Evolutionary conservation across 1,284 basidiomycete genomes (phyloP), one percentile per base, ranked within the genome.

Genomic region (Trichosporon inkin): DNA sequence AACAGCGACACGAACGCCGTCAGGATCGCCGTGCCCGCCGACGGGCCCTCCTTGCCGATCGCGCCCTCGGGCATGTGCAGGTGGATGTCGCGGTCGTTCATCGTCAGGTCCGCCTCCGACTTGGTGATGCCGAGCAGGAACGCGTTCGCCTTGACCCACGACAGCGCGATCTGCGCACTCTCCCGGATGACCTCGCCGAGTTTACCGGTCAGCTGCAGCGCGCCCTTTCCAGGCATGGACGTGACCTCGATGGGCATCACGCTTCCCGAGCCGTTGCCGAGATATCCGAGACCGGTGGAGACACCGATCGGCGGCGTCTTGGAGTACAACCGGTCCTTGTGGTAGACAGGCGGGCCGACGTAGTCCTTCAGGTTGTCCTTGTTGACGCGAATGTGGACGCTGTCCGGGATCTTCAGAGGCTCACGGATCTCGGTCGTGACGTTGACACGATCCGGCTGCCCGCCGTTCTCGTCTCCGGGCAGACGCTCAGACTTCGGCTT

Each of bases 121-220:
- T 83, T 80, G 5, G 90, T 92, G 68, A 98, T 89, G 6, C 93
- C 93, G 6, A 98, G 83, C 51, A 89, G 87, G 73, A 84, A 88
- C 1, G 93, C 92, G 71, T 98, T 89, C 17, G 86, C 82, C 78
- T 95, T 96, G 60, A 96, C 88, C 89, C 91, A 98, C 68, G 88
- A 89, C 53, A 98, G 80, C 1, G 89, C 92, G 65, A 98, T 95
- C 76, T 95, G 90, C 0, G 95, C 93, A 61, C 88, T 91, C 79
- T 98, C 95, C 59, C 92, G 85, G 74, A 98, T 98, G 62, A 98
- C 95, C 71, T 99, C 95, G 55, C 95, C 95, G 2, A 99, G 87
- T 81, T 98, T 98, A 55, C 95, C 95, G 0, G 95, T 98, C 6
- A 98, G 81, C 70, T 94, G 92, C 2, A 98, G 81, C 8, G 82